phyloP scores from a whole-genome alignment of 352 stramenopile genomes.

The Pythium aristosporum region DNA sequence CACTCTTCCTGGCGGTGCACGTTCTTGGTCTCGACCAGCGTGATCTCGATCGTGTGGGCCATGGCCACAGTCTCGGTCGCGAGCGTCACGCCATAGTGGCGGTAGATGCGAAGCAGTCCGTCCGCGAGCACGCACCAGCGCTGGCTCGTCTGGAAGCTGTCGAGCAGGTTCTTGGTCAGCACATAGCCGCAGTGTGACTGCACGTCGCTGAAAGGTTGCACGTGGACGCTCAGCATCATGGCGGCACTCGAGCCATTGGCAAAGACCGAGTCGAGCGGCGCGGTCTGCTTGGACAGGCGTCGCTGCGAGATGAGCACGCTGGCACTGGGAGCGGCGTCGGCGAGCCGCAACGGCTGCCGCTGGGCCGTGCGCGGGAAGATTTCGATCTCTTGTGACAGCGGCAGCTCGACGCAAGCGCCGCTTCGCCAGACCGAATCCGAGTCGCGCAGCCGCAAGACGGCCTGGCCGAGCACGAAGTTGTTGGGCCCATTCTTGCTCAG shows the following conservation, averaged over 20 bases:
- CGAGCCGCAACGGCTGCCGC: conserved; percentile 43
- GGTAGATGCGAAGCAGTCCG: conserved; percentile 59
- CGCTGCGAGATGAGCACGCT: not conserved
- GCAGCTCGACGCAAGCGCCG: conserved; percentile 40
- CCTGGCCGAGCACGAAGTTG: conserved; percentile 72
- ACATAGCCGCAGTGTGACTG: conserved; percentile 67
- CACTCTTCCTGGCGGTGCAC: conserved; percentile 34
- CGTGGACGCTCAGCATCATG: conserved; percentile 38
- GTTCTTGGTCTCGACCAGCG: conserved; percentile 35
- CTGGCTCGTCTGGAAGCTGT: conserved; percentile 55
- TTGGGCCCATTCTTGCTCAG: conserved; percentile 78
- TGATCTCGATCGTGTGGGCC: conserved; percentile 46
- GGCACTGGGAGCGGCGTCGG: conserved; percentile 23
- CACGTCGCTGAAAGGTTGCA: conserved; percentile 49
- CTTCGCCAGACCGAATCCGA: conserved; percentile 45
- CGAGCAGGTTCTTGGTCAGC: conserved; percentile 60
- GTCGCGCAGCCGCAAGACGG: conserved; percentile 47
- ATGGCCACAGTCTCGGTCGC: conserved; percentile 61
- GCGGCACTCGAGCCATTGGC: conserved; percentile 18
- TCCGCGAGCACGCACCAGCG: conserved; percentile 77
- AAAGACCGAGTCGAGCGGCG: conserved; percentile 18
- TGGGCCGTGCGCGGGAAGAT: conserved; percentile 65
- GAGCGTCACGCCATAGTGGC: conserved; percentile 71
- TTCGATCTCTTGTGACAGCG: conserved; percentile 44
- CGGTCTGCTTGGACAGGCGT: not conserved